Conservation (phyloP, 1,284 basidiomycete species). For the Irpex sp. region DNA sequence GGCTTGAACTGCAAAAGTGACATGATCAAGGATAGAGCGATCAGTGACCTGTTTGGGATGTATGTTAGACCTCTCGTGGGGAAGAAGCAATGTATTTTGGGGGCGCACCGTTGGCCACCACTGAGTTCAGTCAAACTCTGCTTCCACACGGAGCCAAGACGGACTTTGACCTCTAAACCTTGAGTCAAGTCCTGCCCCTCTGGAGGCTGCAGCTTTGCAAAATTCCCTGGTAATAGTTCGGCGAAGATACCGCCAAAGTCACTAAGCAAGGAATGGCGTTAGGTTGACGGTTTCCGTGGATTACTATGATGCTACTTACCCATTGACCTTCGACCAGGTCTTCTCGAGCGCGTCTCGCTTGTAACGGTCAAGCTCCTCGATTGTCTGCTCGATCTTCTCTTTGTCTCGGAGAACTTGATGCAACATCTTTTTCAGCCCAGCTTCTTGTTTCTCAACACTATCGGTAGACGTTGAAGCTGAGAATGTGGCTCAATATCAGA, state of each 20-base stretch:
- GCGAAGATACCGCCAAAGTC: conserved; percentile 98
- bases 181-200: conserved; percentile 92
- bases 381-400: conserved; percentile 93
- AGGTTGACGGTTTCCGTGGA: not conserved
- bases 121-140: conserved; percentile 95
- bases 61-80: conserved; percentile 3
- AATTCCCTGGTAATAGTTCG: conserved; percentile 95
- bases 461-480: not conserved
- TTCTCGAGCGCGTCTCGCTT: conserved; percentile 92
- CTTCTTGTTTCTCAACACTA: conserved; percentile 95
- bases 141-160: conserved; percentile 95
- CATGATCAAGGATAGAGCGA: conserved; percentile 97
- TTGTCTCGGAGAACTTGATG: conserved; percentile 91
- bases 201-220: conserved; percentile 91
- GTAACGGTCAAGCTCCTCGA: conserved; percentile 90
- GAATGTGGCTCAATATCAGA: no score
- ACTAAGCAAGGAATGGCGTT: conserved; percentile 35
- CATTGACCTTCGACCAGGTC: conserved; percentile 95
- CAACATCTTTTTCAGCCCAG: conserved; percentile 85
- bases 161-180: conserved; percentile 96
- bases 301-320: conserved; percentile 44
- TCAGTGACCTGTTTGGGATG: conserved; percentile 68
- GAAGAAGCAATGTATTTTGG: not conserved
- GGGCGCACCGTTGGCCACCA: conserved; percentile 87
- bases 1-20: conserved; percentile 97